These are phyloP conservation scores for Firmiana major DNA, from an alignment of 345 rosid species.

Conservation along the genomic window DNA sequence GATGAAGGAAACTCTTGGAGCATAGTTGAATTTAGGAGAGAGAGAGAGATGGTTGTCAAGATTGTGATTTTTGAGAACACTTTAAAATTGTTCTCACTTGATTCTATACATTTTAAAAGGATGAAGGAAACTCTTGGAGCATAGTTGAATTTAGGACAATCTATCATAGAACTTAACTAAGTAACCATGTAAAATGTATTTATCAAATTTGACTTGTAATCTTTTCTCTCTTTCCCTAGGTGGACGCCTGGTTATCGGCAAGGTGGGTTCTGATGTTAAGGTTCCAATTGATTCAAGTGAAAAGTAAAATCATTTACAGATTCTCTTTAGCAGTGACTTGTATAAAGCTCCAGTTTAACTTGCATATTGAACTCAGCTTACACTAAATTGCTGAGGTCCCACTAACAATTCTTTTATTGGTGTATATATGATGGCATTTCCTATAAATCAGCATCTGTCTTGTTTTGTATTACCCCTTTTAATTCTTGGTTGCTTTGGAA, in stretches of 20 bases:
- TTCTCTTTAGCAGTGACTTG: constrained; percentile 17
- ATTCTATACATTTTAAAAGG: not conserved
- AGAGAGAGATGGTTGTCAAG: constrained; percentile 1
- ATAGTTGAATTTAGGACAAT: not conserved
- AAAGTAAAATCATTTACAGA: constrained; percentile 1
- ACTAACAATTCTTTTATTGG: constrained; percentile 35
- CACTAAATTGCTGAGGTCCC: constrained; percentile 5
- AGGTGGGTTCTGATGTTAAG: constrained; percentile 32
- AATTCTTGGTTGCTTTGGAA: not conserved
- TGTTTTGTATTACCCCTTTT: not conserved
- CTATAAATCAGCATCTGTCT: not conserved
- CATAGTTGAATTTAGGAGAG: not conserved
- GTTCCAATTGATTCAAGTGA: constrained; percentile 34
- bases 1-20: not conserved
- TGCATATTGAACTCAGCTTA: constrained; percentile 8
- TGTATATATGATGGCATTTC: constrained; percentile 35
- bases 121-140: not conserved
- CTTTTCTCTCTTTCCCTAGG: constrained; percentile 36
- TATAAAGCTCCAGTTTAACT: constrained; percentile 23
- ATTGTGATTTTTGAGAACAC: not conserved
- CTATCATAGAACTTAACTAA: not conserved
- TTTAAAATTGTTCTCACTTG: not conserved
- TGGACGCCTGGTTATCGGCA: constrained; percentile 67
- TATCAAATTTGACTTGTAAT: not conserved
- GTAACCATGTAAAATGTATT: not conserved